Evolutionary conservation across 2,329 filamentous ascomycete species (phyloP).

Genomic region (Colletotrichum horii): DNA sequence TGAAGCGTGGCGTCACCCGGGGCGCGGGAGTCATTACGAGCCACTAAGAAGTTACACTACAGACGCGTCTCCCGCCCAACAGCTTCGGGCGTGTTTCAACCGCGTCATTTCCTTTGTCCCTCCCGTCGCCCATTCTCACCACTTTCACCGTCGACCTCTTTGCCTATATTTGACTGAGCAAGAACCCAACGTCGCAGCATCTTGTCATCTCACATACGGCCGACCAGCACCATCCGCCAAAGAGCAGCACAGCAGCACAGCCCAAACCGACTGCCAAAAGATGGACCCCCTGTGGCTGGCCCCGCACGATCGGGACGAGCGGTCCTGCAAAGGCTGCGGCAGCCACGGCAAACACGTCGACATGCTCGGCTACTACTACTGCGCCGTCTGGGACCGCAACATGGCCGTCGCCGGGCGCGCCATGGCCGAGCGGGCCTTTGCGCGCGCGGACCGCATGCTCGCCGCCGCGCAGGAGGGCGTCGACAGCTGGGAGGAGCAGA

Average conservation of each 20-base stretch:
- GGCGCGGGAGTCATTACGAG: not conserved
- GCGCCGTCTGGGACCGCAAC: not conserved
- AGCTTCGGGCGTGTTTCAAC: not conserved
- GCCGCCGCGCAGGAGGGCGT: not conserved
- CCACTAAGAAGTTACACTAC: not conserved
- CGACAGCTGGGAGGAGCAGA: not conserved
- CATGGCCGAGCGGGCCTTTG: not conserved
- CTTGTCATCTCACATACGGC: not conserved
- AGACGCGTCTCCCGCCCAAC: not conserved
- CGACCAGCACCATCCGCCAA: not conserved
- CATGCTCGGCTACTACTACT: not conserved
- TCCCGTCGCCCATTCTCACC: not conserved
- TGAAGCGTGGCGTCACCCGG: not conserved
- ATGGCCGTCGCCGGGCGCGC: not conserved
- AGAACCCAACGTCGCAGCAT: not conserved
- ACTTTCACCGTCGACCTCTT: not conserved
- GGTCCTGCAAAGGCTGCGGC: not conserved
- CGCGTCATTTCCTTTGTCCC: not conserved
- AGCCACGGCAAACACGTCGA: not conserved
- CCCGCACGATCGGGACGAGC: not conserved
- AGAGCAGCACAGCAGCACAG: not conserved
- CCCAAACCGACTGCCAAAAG: not conserved
- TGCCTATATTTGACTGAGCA: not conserved
- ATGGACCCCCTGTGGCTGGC: not conserved
- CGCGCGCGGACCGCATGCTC: not conserved